Base-by-base conservation (phyloP, 2,329 filamentous ascomycete genomes). In the Epichloe elymi region DNA sequence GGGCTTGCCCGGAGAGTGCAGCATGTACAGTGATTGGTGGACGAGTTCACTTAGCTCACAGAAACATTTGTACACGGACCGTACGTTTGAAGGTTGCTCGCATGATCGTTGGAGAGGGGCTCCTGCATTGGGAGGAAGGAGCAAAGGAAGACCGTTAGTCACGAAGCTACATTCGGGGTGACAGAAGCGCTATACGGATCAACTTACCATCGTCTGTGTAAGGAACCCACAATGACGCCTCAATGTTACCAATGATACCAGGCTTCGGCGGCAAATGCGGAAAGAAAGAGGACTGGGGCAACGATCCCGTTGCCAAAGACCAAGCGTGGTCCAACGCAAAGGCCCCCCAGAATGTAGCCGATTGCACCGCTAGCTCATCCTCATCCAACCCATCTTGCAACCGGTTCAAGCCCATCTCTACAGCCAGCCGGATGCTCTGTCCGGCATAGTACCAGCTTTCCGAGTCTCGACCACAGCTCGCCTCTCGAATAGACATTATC, bases 401-500 rank as follows among this genome's bases (percentile, higher is more conserved):
- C 5, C 78, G 70, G 60, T 88, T 83, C 44, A 88, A 64, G 0
- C 83, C 82, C 72, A 87, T 80, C 61, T 87, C 85, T 38, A 88
- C 72, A 33, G 83, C 83, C 55, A 88, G 74, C 4, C 83, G 76
- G 52, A 88, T 79, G 59, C 83, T 86, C 62, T 86, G 80, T 1
- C 85, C 84, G 2, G 82, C 79, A 55, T 85, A 84, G 52, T 79
- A 84, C 73, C 84, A 87, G 48, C 83, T 85, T 56, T 83, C 80
- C 33, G 82, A 86, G 59, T 88, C 82, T 36, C 84, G 74, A 0
- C 84, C 84, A 55, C 80, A 82, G 59, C 83, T 87, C 3, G 82
- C 83, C 66, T 89, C 84, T 41, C 85, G 72, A 55, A 88, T 80
- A 5, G 82, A 83, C 83, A 90, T 86, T 58, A 89, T 78, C 5